Evolutionary conservation across 2,329 filamentous ascomycete species (phyloP), one percentile per base, ranked within the genome.

Genomic region (Beauveria sp.): DNA sequence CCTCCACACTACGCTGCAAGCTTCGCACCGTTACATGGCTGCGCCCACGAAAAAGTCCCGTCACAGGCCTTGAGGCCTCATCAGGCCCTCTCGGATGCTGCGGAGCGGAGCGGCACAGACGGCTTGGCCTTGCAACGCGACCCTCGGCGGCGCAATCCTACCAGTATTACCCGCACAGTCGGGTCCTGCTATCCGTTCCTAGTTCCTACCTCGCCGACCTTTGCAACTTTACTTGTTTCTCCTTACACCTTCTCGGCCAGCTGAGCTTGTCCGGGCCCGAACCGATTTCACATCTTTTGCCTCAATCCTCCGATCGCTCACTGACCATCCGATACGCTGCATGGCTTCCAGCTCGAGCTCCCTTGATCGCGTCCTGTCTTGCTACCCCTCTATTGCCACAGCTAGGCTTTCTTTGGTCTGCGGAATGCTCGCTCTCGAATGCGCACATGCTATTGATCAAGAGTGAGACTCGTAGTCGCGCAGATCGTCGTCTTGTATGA

Each of bases 21-120:
- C 31, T 59, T 62, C 38, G 31, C n/a, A 18, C 63, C 45, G 54
- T 65, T 63, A 65, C 63, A 64, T 64, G 64, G 63, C 58, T 54
- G 51, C 60, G 51, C 48, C 48, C 58, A 65, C 65, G 63, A 66
- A 62, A 64, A 64, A 58, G 51, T 64, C 56, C 61, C 65, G 64
- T 40, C 60, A 56, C 18, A 53, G 42, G 34, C 12, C 34, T 38
- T 38, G 14, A 34, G 42, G 45, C 46, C 24, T 46, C 48, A 45
- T 28, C 18, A 14, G 48, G 24, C 56, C 52, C 12, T 46, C 22
- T 48, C 62, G 38, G 64, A 63, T 64, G 61, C 50, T 49, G 51
- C 63, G 64, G 63, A 63, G 45, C 56, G 45, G 26, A 51, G 55
- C 50, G 26, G 42, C 48, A 60, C 38, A 45, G 24, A 22, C 26